Base-by-base conservation (phyloP, 768 basidiomycete species). In the Tylopilus subfusipes region DNA sequence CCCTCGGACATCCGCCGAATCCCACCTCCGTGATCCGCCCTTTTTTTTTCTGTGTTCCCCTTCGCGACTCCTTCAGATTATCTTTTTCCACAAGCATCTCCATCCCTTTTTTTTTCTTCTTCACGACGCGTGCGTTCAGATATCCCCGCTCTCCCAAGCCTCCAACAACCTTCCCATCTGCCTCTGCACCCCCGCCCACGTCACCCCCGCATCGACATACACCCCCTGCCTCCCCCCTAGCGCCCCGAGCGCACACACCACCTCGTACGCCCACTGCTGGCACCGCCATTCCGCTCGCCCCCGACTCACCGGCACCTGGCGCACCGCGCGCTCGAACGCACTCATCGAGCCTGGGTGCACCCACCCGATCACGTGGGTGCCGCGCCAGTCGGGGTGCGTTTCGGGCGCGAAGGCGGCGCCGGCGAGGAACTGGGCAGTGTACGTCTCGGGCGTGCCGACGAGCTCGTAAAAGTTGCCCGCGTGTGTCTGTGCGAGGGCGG, bases 381-480 rank as follows among this genome's bases (percentile, higher is more conserved):
- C 69, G 2, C 69, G 59, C 69, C 69, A 70, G 9, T 59, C 51
- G 4, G 50, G 39, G 4, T 66, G 27, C 22, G 13, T 14, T 21
- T 57, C 49, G 31, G 60, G 63, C 21, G 48, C 40, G n/a, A 57
- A 51, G 5, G 31, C 34, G 4, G 56, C 56, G 0, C 47, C 43
- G 6, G 48, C 22, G 10, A 58, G 19, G 38, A 61, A 58, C 8
- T 58, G 58, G 0, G 62, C 55, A 1, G 62, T 63, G 48, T 60
- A 68, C 5, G 68, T 68, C 13, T 70, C 70, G 1, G 53, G 53
- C 46, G 54, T 50, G 4, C 69, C 68, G 0, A 59, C 57, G 16
- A 70, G 31, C 47, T 72, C 64, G 52, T 72, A 70, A 47, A 62
- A 58, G 44, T 68, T 60, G 30, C 68, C 69, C n/a, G n/a, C n/a